phyloP scores from a whole-genome alignment of 164 flowering plant genomes.

The Annona cherimola region DNA sequence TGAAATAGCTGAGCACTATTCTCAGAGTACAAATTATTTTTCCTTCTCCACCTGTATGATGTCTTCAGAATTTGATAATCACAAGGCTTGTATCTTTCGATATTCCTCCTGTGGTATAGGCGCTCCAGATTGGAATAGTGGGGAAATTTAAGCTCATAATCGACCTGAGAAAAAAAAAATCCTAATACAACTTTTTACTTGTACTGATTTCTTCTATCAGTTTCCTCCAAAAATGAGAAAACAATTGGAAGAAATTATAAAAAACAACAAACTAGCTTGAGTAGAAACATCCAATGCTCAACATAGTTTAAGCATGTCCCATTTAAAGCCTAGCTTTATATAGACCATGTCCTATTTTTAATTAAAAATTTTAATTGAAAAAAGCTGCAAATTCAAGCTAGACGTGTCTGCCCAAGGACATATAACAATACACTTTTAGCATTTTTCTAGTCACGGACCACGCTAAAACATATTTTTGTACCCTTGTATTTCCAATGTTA shows the following conservation, averaged over 20 bases:
- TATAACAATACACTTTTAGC: too few relatives aligned
- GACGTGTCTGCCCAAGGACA: too few relatives aligned
- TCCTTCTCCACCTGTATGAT: constrained; percentile 20
- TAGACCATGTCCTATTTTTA: neutral
- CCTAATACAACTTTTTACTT: neutral
- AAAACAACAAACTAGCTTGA: neutral
- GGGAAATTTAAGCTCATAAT: constrained; percentile 26
- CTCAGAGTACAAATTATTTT: neutral
- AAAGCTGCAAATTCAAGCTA: too few relatives aligned
- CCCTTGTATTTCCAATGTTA: too few relatives aligned
- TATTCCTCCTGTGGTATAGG: constrained; percentile 43
- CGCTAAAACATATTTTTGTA: too few relatives aligned
- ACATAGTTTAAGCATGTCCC: neutral
- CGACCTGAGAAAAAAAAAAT: constrained; percentile 39
- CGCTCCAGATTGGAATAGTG: constrained; percentile 26
- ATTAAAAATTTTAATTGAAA: too few relatives aligned
- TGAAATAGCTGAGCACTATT: neutral
- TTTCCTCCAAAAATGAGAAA: neutral
- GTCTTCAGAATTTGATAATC: constrained; percentile 17
- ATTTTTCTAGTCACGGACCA: too few relatives aligned
- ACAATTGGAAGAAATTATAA: too few relatives aligned
- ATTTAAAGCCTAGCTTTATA: neutral
- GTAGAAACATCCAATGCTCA: neutral
- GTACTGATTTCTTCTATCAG: neutral
- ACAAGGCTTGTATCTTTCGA: constrained; percentile 32